Evolutionary conservation across 352 stramenopile genomes (phyloP).

Genomic region (Blastocystis sp.): DNA sequence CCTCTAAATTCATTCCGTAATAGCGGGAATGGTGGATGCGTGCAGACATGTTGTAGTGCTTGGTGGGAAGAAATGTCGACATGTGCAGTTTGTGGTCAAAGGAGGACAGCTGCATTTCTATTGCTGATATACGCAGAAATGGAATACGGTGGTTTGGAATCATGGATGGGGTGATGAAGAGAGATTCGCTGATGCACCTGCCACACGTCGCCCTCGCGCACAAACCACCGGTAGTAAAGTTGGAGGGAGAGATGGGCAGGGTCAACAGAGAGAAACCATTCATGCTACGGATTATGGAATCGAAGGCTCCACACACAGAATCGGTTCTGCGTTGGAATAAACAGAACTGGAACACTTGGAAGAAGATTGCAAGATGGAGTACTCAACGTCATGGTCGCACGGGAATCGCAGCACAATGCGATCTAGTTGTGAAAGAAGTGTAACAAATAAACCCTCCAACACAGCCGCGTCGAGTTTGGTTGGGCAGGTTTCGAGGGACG

Average conservation of each 20-base stretch:
- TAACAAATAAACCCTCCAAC: not conserved
- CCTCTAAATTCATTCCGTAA: not conserved
- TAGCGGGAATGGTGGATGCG: not conserved
- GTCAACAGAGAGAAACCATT: not conserved
- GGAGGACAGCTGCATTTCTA: not conserved
- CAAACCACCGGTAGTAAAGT: not conserved
- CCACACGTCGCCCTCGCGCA: not conserved
- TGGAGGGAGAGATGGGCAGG: not conserved
- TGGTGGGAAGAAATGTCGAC: not conserved
- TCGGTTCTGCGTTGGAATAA: not conserved
- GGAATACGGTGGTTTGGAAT: not conserved
- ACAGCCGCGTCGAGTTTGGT: not conserved
- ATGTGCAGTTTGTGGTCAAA: not conserved
- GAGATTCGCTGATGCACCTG: not conserved
- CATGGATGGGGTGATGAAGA: not conserved
- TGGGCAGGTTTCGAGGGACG: not conserved
- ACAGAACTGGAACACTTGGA: not conserved
- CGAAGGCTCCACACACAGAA: not conserved
- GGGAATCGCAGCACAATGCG: slow-evolving; percentile 19
- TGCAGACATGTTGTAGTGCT: not conserved
- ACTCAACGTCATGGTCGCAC: not conserved
- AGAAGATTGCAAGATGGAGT: not conserved
- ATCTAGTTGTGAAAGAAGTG: not conserved
- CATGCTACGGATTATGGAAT: not conserved
- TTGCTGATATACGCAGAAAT: not conserved